phyloP scores from a whole-genome alignment of 768 basidiomycete genomes.

The Lenzites betulinus region DNA sequence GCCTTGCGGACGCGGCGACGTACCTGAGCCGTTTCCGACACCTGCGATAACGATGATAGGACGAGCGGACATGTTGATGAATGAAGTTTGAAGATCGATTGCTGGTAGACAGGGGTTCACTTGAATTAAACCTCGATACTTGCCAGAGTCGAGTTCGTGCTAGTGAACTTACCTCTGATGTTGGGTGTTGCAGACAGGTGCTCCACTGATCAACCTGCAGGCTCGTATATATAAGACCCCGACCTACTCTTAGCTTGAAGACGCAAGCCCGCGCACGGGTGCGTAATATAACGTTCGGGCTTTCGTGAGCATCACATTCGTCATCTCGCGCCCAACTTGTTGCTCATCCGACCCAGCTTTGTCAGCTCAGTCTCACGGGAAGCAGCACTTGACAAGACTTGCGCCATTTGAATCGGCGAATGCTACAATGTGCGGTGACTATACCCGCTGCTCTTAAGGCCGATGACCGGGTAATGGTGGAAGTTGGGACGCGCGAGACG shows the following conservation, averaged over 20 bases:
- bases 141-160: neutral
- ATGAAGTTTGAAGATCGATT: neutral
- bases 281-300: constrained; percentile 4
- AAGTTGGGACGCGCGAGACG: too few species aligned
- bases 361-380: constrained; percentile 1
- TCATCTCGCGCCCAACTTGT: neutral
- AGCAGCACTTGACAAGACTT: neutral
- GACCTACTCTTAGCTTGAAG: neutral
- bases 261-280: neutral
- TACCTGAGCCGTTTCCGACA: constrained; percentile 42
- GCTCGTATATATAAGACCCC: neutral
- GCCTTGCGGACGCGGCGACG: neutral
- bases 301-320: neutral
- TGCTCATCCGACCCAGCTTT: neutral
- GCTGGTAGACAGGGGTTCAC: too few species aligned
- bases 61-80: constrained; percentile 28
- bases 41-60: constrained; percentile 45
- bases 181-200: neutral
- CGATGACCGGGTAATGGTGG: neutral
- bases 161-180: neutral
- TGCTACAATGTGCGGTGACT: neutral
- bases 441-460: neutral
- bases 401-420: neutral
- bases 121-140: neutral
- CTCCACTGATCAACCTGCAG: too few species aligned